Evolutionary conservation across 352 stramenopile genomes (phyloP), one percentile per base, ranked within the genome.

Genomic region (Pythium sukuiense): DNA sequence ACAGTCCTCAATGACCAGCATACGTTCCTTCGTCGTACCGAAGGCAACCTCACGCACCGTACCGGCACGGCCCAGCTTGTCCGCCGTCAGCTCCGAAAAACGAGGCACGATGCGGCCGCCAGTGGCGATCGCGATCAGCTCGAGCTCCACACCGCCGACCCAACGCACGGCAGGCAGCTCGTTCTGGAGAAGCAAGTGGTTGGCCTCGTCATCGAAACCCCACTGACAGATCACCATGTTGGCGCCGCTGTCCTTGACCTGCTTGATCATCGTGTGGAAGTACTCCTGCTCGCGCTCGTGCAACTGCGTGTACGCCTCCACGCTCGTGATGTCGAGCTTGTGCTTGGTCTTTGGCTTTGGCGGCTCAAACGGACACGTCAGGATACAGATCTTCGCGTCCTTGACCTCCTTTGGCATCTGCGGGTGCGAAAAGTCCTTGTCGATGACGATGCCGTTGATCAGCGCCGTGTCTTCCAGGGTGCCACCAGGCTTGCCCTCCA

Each of bases 271-370:
- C 55, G 98, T 97, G 53, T 82, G 82, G 77, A 99, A 99, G 80
- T 99, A 99, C 66, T 98, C 83, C 82, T 99, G 97, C 79, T 99
- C 98, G 67, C 98, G 90, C 67, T 95, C 76, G 79, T 98, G 97
- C 6, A 99, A 85, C 72, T 96, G 86, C 65, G 98, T 90, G 76
- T 99, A 99, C 9, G 96, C 97, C 72, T 99, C 97, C 29, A 95
- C 95, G 37, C 92, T 98, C 49, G 90, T 98, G 76, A 99, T 99
- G 76, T 99, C 97, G 33, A 99, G 83, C 88, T 99, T 99, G 86
- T 99, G 97, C 80, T 99, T 99, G 27, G 97, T 99, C 84, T 99
- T 99, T 56, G 98, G 97, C 87, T 99, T 99, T 30, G 98, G 97
- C 18, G 98, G 97, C 80, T 99, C 97, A 77, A 99, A 99, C 12